Evolutionary conservation across 177 flowering plant genomes (phyloP).

Genomic region (Tripterygium wilfordii): DNA sequence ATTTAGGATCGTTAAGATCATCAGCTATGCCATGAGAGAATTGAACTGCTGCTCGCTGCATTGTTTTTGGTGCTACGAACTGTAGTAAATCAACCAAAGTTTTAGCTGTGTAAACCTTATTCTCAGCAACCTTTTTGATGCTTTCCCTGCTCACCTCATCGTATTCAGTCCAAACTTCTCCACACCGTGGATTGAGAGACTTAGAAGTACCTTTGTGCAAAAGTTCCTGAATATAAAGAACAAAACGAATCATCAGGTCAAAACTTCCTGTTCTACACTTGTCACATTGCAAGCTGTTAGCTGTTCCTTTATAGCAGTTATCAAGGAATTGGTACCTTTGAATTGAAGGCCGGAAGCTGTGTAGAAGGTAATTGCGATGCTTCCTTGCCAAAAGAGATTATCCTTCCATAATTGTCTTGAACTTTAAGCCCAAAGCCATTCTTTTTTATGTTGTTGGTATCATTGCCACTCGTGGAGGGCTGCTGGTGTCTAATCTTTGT

Average conservation of each 20-base stretch:
- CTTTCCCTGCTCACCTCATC: conserved; percentile 58
- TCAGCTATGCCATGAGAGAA: conserved; percentile 82
- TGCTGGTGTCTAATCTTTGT: conserved; percentile 21
- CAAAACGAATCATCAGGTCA: background rate
- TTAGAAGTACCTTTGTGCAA: conserved; percentile 9
- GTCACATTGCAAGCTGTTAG: too few relatives aligned
- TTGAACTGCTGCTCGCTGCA: conserved; percentile 61
- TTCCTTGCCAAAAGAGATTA: conserved; percentile 65
- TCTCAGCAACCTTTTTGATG: conserved; percentile 39
- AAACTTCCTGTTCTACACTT: too few relatives aligned
- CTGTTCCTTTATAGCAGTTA: too few relatives aligned
- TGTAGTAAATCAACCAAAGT: conserved; percentile 53
- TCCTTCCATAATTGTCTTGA: conserved; percentile 51
- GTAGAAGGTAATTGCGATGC: conserved; percentile 50
- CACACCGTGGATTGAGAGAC: conserved; percentile 30
- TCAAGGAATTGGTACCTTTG: conserved; percentile 37
- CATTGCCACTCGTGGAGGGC: conserved; percentile 11
- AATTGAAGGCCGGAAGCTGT: conserved; percentile 22
- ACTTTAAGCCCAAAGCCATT: conserved; percentile 28
- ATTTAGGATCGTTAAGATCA: conserved; percentile 62
- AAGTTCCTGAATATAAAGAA: conserved; percentile 23
- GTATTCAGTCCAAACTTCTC: conserved; percentile 69
- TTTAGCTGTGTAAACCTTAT: conserved; percentile 58
- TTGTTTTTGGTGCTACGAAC: conserved; percentile 62
- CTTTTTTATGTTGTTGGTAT: conserved; percentile 27